A percentile compares a stretch with the other conserved stretches of the same genome.
phyloP scores from a whole-genome alignment of 2,329 filamentous ascomycete species.

The Botryotinia calthae region DNA sequence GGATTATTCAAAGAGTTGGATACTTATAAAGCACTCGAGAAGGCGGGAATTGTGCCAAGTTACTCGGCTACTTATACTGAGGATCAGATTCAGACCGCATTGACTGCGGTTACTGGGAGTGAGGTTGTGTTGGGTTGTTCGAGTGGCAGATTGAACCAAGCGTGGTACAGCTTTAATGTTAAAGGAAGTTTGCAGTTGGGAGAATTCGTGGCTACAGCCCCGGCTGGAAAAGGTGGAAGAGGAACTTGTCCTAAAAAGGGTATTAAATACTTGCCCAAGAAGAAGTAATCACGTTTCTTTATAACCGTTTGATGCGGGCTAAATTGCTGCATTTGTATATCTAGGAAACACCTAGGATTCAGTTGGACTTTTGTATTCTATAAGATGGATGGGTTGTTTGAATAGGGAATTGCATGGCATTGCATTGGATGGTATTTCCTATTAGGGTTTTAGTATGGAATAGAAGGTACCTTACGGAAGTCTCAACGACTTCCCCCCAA shows the following conservation, averaged over 20 bases:
- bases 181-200: slow-evolving; percentile 27
- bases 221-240: slow-evolving; percentile 23
- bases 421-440: not conserved
- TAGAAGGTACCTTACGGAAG: not conserved
- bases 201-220: slow-evolving; percentile 25
- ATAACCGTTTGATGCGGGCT: not conserved
- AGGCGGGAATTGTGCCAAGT: slow-evolving; percentile 54
- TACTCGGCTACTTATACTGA: slow-evolving; percentile 42
- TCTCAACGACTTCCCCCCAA: not conserved
- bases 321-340: not conserved
- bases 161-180: slow-evolving; percentile 44
- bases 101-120: slow-evolving; percentile 46
- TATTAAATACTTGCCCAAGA: slow-evolving; percentile 27
- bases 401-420: not conserved
- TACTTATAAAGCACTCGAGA: slow-evolving; percentile 41
- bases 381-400: not conserved
- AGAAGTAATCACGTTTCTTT: not conserved
- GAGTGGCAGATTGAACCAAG: slow-evolving; percentile 47
- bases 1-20: slow-evolving; percentile 54
- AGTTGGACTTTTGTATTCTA: no score
- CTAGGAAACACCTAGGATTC: not conserved
- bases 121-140: slow-evolving; percentile 47
- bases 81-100: slow-evolving; percentile 42
- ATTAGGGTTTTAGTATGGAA: not conserved
- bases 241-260: slow-evolving; percentile 24